A percentile compares a stretch with the other conserved stretches of the same genome.
Conservation (phyloP, 306 rosid genomes). For the Argentina anserina region DNA sequence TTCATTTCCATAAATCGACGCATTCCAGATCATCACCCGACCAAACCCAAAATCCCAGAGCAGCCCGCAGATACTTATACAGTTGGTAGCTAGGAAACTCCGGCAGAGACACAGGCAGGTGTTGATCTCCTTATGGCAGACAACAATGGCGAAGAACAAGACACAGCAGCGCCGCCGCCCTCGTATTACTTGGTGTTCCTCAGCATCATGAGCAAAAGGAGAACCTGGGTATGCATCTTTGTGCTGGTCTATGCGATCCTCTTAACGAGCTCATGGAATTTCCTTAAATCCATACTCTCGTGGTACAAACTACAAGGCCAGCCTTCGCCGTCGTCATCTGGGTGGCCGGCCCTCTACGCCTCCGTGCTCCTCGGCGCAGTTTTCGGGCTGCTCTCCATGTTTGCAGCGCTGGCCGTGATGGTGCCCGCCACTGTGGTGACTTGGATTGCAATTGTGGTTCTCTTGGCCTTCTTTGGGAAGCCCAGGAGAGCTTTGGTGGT, state of each 20-base stretch:
- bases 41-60: neutral
- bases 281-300: conserved; percentile 55
- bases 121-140: conserved; percentile 35
- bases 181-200: conserved; percentile 43
- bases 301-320: conserved; percentile 58
- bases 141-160: conserved; percentile 33
- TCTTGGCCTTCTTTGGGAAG: conserved; percentile 85
- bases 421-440: conserved; percentile 77
- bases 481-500: conserved; percentile 64
- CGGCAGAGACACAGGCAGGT: neutral
- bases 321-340: conserved; percentile 28
- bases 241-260: conserved; percentile 54
- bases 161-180: conserved; percentile 26
- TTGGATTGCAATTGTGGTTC: conserved; percentile 80
- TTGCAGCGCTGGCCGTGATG: conserved; percentile 72
- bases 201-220: conserved; percentile 67
- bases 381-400: conserved; percentile 77
- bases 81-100: too few species aligned
- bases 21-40: neutral
- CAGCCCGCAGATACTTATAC: neutral
- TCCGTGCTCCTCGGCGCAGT: conserved; percentile 78
- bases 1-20: neutral
- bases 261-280: conserved; percentile 59
- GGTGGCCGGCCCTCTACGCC: conserved; percentile 85
- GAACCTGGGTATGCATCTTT: conserved; percentile 72